Evolutionary conservation across 1,284 basidiomycete species (phyloP).

Genomic region (Calocybe gambosa): DNA sequence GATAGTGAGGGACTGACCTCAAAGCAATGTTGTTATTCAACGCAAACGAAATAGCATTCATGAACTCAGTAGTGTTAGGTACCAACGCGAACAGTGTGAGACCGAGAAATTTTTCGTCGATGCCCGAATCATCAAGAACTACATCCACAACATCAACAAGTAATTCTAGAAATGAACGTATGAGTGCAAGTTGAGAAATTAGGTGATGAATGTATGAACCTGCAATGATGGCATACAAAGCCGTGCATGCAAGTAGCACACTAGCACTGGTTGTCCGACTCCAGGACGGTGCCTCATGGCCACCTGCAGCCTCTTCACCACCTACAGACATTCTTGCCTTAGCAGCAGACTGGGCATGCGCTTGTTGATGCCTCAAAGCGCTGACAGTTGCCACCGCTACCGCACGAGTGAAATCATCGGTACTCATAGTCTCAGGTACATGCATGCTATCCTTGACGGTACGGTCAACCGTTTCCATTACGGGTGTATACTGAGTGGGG

Average conservation of each 20-base stretch:
- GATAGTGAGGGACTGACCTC: constrained; percentile 48
- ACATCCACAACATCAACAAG: constrained; percentile 96
- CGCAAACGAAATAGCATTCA: constrained; percentile 99
- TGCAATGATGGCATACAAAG: constrained; percentile 93
- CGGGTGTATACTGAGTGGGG: constrained; percentile 49
- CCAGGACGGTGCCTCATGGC: constrained; percentile 97
- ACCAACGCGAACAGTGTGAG: constrained; percentile 96
- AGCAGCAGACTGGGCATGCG: constrained; percentile 43
- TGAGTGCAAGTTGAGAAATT: constrained; percentile 7
- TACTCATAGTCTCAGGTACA: constrained; percentile 63
- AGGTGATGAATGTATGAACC: constrained; percentile 39
- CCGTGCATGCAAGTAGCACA: constrained; percentile 85
- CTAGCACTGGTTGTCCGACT: constrained; percentile 82
- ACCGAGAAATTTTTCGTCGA: constrained; percentile 97
- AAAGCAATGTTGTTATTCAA: constrained; percentile 96
- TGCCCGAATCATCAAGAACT: constrained; percentile 86
- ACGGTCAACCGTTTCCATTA: constrained; percentile 73
- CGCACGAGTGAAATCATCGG: constrained; percentile 86
- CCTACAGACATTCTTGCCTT: constrained; percentile 25
- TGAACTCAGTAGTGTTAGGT: constrained; percentile 99
- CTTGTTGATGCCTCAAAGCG: constrained; percentile 68
- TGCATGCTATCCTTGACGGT: constrained; percentile 62
- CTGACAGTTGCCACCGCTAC: constrained; percentile 88
- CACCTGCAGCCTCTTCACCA: constrained; percentile 47
- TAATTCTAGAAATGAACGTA: constrained; percentile 54